Evolutionary conservation across 2,329 filamentous ascomycete species (phyloP), one percentile per base, ranked within the genome.

Genomic region (Sarocladium oryzae): DNA sequence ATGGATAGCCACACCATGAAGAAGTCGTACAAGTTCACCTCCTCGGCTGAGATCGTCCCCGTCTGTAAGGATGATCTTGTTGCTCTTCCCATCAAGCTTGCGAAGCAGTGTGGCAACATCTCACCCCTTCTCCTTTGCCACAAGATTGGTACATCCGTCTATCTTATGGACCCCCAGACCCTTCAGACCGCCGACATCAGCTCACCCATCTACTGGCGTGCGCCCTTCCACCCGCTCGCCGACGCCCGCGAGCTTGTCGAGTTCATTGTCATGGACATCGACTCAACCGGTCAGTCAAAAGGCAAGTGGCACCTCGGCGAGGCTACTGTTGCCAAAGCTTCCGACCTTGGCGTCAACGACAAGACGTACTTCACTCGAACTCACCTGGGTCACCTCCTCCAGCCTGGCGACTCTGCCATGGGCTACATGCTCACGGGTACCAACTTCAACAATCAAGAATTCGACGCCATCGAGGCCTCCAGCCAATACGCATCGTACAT

Each of bases 31-130:
- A 99, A 99, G 68, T 96, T 96, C 71, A 86, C 88, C 41, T 97
- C 84, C 69, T 95, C 90, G 0, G 83, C 86, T 51, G 89, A 96
- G 65, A 70, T 99, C 46, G 85, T 97, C 23, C 93, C 93, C 1
- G 90, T 99, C 48, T 97, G 93, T 76, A 96, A 96, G 69, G 93
- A 99, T 61, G 93, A 99, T 64, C 75, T 99, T 24, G 89, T 99
- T n/a, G 91, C 89, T 1, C 74, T 99, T 32, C 93, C 93, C 1
- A 84, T 96, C 56, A 90, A 89, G 59, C 75, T 97, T 53, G 93
- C 93, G 13, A 93, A 90, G 67, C 82, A 85, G 52, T 75, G 87
- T 49, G 91, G 93, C 56, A 96, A 96, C 68, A 95, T 97, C 60
- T 80, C 84, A 2, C 93, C 93, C 2, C 75, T 99, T 33, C 82